Percentiles rank a stretch among this genome's conserved stretches.
Evolutionary conservation across 169 alveolate species (phyloP).

Genomic region (Theileria parva): DNA sequence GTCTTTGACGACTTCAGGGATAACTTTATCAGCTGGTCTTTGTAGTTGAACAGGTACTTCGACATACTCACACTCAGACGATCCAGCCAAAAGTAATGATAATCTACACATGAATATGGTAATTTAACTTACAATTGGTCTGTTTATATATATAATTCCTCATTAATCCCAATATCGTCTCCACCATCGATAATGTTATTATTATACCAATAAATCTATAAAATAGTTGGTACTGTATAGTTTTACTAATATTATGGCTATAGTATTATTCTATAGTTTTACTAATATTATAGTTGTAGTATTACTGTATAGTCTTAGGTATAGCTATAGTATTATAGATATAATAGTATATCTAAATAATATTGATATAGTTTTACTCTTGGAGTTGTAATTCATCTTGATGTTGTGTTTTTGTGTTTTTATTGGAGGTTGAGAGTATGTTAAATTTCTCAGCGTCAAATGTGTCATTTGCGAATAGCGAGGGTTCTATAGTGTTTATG

Average conservation of each 20-base stretch:
- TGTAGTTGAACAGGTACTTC: constrained; percentile 9
- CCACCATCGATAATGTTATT: constrained; percentile 47
- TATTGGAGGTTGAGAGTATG: background rate
- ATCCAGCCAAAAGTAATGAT: constrained; percentile 39
- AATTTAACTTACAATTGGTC: constrained; percentile 23
- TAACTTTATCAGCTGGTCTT: constrained; percentile 26
- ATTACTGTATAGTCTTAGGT: too few species aligned
- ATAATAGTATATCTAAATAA: background rate
- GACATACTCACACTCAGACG: constrained; percentile 31
- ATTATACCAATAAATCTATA: constrained; percentile 50
- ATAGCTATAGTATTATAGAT: too few species aligned
- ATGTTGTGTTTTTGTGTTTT: background rate
- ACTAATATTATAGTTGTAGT: too few species aligned
- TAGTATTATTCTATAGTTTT: too few species aligned
- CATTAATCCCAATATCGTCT: constrained; percentile 39
- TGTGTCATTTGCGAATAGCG: constrained; percentile 29
- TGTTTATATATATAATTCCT: constrained; percentile 52
- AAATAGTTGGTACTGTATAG: too few species aligned
- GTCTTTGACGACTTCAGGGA: constrained; percentile 39
- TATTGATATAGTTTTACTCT: constrained; percentile 7
- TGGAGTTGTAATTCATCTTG: constrained; percentile 12
- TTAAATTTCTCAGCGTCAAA: background rate
- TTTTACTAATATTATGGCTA: too few species aligned
- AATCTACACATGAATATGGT: background rate
- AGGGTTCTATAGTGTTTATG: constrained; percentile 46